Percentiles rank a stretch among this genome's conserved stretches.
phyloP scores from a whole-genome alignment of 768 basidiomycete species.

The Suillus hirtellus region DNA sequence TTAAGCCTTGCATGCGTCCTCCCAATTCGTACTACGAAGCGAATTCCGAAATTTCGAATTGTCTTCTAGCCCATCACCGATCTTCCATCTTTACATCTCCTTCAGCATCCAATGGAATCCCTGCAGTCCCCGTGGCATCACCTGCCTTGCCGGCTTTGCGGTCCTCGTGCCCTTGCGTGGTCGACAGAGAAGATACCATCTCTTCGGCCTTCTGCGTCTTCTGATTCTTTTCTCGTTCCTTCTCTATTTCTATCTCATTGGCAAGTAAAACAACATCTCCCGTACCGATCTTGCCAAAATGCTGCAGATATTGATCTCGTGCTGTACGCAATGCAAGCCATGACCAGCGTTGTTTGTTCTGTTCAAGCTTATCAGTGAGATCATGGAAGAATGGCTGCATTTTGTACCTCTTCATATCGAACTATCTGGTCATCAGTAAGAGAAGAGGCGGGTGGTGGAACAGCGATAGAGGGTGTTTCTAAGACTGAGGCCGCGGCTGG shows the following conservation, averaged over 20 bases:
- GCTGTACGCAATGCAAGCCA: constrained; percentile 82
- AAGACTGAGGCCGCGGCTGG: constrained; percentile 24
- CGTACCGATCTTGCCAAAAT: constrained; percentile 81
- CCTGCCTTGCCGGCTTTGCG: constrained; percentile 24
- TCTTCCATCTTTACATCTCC: constrained; percentile 56
- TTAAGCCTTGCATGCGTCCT: not conserved
- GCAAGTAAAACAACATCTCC: constrained; percentile 62
- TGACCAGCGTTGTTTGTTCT: constrained; percentile 77
- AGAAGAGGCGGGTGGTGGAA: constrained; percentile 26
- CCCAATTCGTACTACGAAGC: constrained; percentile 3
- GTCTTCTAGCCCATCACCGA: constrained; percentile 20
- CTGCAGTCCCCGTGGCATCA: constrained; percentile 22
- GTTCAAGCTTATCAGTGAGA: constrained; percentile 18
- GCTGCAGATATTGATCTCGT: constrained; percentile 69
- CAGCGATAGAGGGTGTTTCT: constrained; percentile 18
- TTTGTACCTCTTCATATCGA: constrained; percentile 62
- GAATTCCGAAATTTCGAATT: constrained; percentile 9
- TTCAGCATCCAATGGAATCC: constrained; percentile 32
- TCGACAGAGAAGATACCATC: constrained; percentile 15
- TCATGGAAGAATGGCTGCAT: constrained; percentile 10
- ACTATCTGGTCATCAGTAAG: constrained; percentile 50
- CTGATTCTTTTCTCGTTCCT: constrained; percentile 35
- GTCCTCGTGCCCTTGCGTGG: constrained; percentile 32
- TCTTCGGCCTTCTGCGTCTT: constrained; percentile 27
- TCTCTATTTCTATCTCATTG: constrained; percentile 37